Evolutionary conservation across 768 basidiomycete genomes (phyloP).

Genomic region (Termitomyces sp.): DNA sequence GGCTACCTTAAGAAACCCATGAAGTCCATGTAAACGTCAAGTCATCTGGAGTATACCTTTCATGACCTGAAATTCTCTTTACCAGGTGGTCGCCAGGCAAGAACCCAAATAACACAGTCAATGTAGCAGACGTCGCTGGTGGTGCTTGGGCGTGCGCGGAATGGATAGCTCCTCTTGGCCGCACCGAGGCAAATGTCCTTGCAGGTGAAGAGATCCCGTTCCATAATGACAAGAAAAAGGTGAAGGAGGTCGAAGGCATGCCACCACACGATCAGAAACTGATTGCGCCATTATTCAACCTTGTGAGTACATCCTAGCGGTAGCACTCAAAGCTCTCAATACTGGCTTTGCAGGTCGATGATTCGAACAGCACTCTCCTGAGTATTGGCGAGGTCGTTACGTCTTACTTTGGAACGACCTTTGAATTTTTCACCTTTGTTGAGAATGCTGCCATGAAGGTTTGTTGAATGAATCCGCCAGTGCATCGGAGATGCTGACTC

Average conservation of each 20-base stretch:
- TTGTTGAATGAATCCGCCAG: conserved; percentile 4
- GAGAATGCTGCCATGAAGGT: conserved; percentile 67
- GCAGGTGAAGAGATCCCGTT: conserved; percentile 66
- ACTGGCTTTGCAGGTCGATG: conserved; percentile 52
- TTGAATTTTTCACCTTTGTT: conserved; percentile 73
- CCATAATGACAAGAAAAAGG: conserved; percentile 68
- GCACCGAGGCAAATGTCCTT: conserved; percentile 52
- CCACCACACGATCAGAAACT: conserved; percentile 49
- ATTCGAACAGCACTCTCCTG: conserved; percentile 63
- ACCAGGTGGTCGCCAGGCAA: conserved; percentile 76
- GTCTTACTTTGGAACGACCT: conserved; percentile 70
- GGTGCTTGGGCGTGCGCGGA: conserved; percentile 69
- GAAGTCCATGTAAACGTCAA: conserved; percentile 63
- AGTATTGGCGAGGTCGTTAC: conserved; percentile 63
- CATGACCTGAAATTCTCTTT: conserved; percentile 9
- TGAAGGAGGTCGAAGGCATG: conserved; percentile 58
- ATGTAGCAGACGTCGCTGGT: conserved; percentile 74
- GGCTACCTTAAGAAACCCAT: conserved; percentile 79
- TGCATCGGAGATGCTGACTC: background rate
- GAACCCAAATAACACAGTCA: conserved; percentile 69
- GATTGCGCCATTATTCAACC: conserved; percentile 75
- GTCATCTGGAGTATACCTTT: background rate
- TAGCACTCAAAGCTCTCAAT: background rate
- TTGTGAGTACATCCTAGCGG: conserved; percentile 38
- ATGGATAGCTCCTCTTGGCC: conserved; percentile 66